Evolutionary conservation across 805 yeast species (phyloP), one percentile per base, ranked within the genome.

Genomic region (Metschnikowia orientalis): DNA sequence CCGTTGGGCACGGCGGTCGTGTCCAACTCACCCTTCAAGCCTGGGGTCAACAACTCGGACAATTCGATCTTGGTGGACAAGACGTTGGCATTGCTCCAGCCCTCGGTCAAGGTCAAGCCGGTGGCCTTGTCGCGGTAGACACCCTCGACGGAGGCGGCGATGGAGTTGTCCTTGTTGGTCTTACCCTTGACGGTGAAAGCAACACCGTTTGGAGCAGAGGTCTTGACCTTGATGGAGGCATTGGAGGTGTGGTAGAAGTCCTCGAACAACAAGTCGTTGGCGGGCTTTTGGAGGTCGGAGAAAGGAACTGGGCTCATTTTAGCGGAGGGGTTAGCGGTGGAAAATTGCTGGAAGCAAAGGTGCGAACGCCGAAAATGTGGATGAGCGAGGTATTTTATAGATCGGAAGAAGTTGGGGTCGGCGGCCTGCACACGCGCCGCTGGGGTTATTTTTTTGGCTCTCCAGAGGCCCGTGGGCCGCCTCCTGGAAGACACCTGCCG

Each of bases 161-260:
- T 78, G 51, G 94, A 70, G 59, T 83, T 80, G 57, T 79, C 85
- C 68, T 77, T 78, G 54, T 78, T 75, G 54, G 81, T 74, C 71
- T 87, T 88, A 62, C 95, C 96, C 74, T 86, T 87, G 59, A 87
- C 85, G 56, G 92, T 76, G 79, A 92, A 92, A 41, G 87, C 75
- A 38, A 90, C 97, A 54, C 97, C 97, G 63, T 88, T 90, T 62
- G 96, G 95, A 53, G 98, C 95, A 48, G 75, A 76, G 50, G 97
- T 82, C 73, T 85, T 83, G 55, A 90, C 79, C 58, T 86, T 95
- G 49, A 92, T 75, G 38, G 92, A 68, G 49, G 92, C 92, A 44
- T 92, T 85, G 46, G 90, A 69, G 50, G 75, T 69, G 73, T 92
- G 97, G 81, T 73, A 92, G 79, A 88, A 92, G 69, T 92, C 98